Evolutionary conservation across 2,329 filamentous ascomycete species (phyloP), one percentile per base, ranked within the genome.

Genomic region (Beauveria asiatica): DNA sequence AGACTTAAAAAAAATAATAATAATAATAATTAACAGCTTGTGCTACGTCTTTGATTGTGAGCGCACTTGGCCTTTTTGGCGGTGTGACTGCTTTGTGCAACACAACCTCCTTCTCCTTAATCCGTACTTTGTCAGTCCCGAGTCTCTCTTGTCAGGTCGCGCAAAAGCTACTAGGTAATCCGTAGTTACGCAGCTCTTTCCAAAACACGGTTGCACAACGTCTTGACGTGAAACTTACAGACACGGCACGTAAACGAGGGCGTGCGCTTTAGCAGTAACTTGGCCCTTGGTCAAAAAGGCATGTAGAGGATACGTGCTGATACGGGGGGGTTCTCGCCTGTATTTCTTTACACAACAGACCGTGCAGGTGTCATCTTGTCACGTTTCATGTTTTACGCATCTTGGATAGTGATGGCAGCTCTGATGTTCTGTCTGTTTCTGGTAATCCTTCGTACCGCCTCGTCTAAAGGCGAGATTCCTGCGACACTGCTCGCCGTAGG

Each of bases 21-120:
- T 13, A n/a, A n/a, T n/a, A n/a, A n/a, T n/a, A n/a, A n/a, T 48
- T 49, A 45, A 41, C 44, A 42, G 45, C 30, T 53, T 45, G 27
- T 44, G 27, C 46, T 11, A 5, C 23, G 27, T 39, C 39, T 33
- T 17, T 5, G 48, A 52, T 52, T 45, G 46, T 52, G 57, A n/a
- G n/a, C 5, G 23, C 49, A 53, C 49, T 19, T 46, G 19, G 1
- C 41, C 49, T 53, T 16, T 25, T 25, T 25, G 39, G 57, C 57
- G 57, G 57, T 59, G 57, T 52, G 57, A 45, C 49, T 53, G 17
- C 27, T 55, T 16, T 37, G 57, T 59, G 48, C 49, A 46, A 59
- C 57, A 19, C 39, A 33, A 19, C 39, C 33, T 11, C 10, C 23
- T 49, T 42, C 19, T n/a, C 23, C 23, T 23, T 23, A n/a, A n/a